phyloP scores from a whole-genome alignment of 176 grass and related monocot genomes.

The Miscanthus lutarioriparius region DNA sequence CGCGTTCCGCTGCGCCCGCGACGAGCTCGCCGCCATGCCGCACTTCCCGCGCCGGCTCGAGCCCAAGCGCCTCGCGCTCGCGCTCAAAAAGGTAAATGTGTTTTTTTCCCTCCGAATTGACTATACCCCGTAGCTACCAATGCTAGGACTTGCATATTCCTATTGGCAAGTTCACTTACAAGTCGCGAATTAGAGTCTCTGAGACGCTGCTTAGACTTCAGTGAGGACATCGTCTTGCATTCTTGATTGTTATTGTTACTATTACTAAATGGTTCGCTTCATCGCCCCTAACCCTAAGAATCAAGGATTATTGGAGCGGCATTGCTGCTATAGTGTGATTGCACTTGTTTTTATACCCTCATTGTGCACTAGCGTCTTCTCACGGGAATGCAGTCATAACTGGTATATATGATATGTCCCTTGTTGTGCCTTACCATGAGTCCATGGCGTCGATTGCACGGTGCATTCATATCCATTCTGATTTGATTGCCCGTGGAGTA shows the following conservation, averaged over 20 bases:
- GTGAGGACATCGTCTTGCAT: constrained; percentile 5
- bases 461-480: neutral
- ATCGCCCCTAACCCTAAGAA: neutral
- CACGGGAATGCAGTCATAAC: neutral
- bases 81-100: constrained; percentile 66
- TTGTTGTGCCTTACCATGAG: constrained; percentile 3
- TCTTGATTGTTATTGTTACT: too few species aligned
- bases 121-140: neutral
- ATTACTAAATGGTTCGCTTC: neutral
- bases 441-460: neutral
- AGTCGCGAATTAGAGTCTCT: neutral
- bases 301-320: neutral
- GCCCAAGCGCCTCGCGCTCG: constrained; percentile 83
- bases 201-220: neutral
- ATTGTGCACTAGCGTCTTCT: neutral
- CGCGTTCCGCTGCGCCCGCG: constrained; percentile 75
- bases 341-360: neutral
- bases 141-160: neutral
- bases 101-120: neutral
- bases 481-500: neutral
- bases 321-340: neutral
- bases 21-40: constrained; percentile 79
- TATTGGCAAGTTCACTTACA: neutral
- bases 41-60: constrained; percentile 58
- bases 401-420: neutral